These are phyloP conservation scores for Claviceps paspali DNA, from an alignment of 2,329 filamentous ascomycete genomes.

Conservation along the genomic window DNA sequence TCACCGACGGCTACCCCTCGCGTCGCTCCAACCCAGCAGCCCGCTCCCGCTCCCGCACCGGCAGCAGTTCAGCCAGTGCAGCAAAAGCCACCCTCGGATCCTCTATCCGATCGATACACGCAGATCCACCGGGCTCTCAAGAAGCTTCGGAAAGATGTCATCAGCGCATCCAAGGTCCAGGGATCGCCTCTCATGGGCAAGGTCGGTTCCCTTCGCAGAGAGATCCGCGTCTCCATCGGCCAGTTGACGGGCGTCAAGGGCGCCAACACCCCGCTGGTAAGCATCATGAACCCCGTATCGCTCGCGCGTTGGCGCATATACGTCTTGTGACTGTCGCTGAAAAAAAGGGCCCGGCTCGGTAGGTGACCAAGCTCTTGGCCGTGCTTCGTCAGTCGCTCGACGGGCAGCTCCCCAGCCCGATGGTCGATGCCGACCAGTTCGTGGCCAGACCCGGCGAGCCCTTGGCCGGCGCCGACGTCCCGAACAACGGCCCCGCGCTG, in stretches of 20 bases:
- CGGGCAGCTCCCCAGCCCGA: constrained; percentile 33
- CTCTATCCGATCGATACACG: constrained; percentile 27
- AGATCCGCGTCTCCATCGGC: constrained; percentile 56
- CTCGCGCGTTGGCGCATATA: background rate
- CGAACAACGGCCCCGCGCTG: constrained; percentile 36
- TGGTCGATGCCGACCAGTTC: constrained; percentile 40
- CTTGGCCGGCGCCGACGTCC: constrained; percentile 28
- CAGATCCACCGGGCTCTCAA: constrained; percentile 57
- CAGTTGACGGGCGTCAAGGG: constrained; percentile 54
- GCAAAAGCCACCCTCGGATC: constrained; percentile 4
- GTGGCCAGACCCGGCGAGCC: constrained; percentile 30
- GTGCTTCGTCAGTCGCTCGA: constrained; percentile 37
- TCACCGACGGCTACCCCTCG: background rate
- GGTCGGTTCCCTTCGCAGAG: constrained; percentile 56
- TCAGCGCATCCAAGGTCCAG: constrained; percentile 36
- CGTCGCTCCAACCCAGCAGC: constrained; percentile 1
- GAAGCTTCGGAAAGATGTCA: constrained; percentile 45
- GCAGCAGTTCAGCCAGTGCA: constrained; percentile 1
- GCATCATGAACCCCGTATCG: constrained; percentile 10
- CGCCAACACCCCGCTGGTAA: constrained; percentile 34
- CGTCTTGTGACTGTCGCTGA: background rate
- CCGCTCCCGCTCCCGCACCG: background rate
- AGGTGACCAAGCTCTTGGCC: constrained; percentile 22
- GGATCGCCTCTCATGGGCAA: constrained; percentile 41
- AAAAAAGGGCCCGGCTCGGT: background rate